A percentile compares a stretch with the other conserved stretches of the same genome.
Conservation (phyloP, 2,329 filamentous ascomycete species). For the Penicillium sp. region DNA sequence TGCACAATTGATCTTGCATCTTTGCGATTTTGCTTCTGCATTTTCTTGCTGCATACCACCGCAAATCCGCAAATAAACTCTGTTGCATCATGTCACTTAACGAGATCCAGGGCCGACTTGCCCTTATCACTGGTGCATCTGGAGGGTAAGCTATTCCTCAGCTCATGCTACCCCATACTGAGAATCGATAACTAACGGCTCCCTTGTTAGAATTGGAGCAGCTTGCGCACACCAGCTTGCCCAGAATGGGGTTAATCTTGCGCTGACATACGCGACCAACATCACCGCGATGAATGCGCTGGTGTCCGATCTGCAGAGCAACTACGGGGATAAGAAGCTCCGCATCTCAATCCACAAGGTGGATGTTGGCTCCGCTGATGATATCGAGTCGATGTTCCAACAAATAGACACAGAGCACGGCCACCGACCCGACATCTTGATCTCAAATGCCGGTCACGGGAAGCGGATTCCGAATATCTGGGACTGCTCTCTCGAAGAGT, state of each 20-base stretch:
- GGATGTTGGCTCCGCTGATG: constrained; percentile 56
- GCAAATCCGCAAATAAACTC: not conserved
- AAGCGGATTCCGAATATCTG: constrained; percentile 57
- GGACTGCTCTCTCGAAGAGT: constrained; percentile 64
- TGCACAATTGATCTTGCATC: not conserved
- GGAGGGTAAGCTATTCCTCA: constrained; percentile 51
- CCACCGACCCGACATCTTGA: constrained; percentile 60
- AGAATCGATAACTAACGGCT: constrained; percentile 4
- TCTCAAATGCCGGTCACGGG: constrained; percentile 67
- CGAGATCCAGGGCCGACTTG: constrained; percentile 54
- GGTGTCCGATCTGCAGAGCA: constrained; percentile 42
- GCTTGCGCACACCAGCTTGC: constrained; percentile 59
- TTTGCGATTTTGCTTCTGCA: not conserved
- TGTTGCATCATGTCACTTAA: constrained; percentile 34
- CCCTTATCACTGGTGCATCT: constrained; percentile 61
- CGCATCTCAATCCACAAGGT: constrained; percentile 57
- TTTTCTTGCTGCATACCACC: not conserved
- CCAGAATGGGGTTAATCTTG: constrained; percentile 53
- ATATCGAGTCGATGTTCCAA: constrained; percentile 55
- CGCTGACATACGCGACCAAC: constrained; percentile 59
- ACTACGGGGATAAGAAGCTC: constrained; percentile 31
- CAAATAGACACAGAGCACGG: constrained; percentile 56
- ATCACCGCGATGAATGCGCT: constrained; percentile 49
- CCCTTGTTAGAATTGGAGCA: constrained; percentile 55
- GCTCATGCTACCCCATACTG: not conserved